These are phyloP conservation scores for Corinectria fuckeliana DNA, from an alignment of 2,329 filamentous ascomycete genomes.

Conservation along the genomic window DNA sequence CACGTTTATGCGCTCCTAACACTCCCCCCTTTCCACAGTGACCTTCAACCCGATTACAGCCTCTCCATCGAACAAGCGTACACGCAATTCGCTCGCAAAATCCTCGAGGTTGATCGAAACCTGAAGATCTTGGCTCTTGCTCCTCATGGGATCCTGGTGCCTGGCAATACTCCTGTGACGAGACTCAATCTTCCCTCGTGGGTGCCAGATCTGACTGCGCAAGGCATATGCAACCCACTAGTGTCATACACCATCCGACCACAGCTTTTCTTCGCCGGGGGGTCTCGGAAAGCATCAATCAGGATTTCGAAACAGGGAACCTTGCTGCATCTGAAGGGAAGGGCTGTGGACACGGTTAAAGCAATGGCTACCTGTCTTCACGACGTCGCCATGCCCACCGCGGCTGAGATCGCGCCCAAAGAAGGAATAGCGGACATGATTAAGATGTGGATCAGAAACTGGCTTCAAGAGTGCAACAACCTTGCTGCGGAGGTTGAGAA, in stretches of 20 bases:
- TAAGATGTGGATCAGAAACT: not conserved
- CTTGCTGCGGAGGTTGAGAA: not conserved
- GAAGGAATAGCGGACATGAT: not conserved
- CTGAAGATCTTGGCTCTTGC: constrained; percentile 7
- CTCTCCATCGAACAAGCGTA: not conserved
- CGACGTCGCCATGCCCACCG: not conserved
- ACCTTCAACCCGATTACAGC: not conserved
- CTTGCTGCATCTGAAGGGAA: not conserved
- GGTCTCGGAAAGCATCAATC: not conserved
- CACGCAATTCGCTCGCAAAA: not conserved
- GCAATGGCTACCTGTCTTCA: not conserved
- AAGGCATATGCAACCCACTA: not conserved
- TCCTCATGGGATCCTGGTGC: not conserved
- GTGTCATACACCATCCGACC: not conserved
- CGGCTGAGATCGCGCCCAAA: too few relatives aligned
- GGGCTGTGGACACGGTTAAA: not conserved
- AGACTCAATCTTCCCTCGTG: constrained; percentile 2
- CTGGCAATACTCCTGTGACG: not conserved
- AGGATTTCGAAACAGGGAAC: not conserved
- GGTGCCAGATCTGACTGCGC: not conserved
- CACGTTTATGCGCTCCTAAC: constrained; percentile 7
- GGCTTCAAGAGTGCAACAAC: not conserved
- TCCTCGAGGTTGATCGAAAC: not conserved
- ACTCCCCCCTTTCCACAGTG: not conserved
- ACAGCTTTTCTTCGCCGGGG: not conserved